Conservation (phyloP, 2,329 filamentous ascomycete species). For the Pseudogymnoascus pannorum region DNA sequence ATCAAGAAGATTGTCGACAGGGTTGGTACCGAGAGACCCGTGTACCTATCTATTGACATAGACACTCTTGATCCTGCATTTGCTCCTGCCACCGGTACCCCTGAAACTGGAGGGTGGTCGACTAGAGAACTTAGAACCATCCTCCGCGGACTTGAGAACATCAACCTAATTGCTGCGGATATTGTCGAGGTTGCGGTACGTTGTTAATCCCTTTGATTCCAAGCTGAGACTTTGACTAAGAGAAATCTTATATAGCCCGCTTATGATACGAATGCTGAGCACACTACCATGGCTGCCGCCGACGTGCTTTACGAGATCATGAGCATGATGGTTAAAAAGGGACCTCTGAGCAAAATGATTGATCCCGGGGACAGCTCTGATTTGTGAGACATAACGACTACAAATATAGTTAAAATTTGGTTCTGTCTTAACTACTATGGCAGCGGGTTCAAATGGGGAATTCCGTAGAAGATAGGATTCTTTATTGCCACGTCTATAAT, state of each 20-base stretch:
- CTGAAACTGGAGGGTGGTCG: constrained; percentile 69
- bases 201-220: constrained; percentile 25
- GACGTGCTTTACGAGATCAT: constrained; percentile 70
- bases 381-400: not conserved
- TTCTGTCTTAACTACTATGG: not conserved
- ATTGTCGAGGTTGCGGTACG: constrained; percentile 60
- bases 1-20: constrained; percentile 69
- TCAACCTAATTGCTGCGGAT: constrained; percentile 64
- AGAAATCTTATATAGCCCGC: constrained; percentile 37
- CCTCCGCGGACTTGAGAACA: constrained; percentile 57
- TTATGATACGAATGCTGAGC: constrained; percentile 65
- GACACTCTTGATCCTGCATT: constrained; percentile 83
- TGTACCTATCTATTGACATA: constrained; percentile 81
- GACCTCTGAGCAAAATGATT: constrained; percentile 51
- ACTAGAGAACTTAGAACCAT: constrained; percentile 68
- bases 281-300: constrained; percentile 67
- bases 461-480: too few relatives aligned
- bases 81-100: constrained; percentile 67
- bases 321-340: constrained; percentile 75
- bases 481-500: not conserved
- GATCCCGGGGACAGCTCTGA: constrained; percentile 13
- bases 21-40: constrained; percentile 65
- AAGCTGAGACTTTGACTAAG: not conserved
- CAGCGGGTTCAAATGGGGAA: not conserved
- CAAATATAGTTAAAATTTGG: not conserved